Base-by-base conservation (phyloP, 2,329 filamentous ascomycete species). In the Emmonsiellopsis sp. region DNA sequence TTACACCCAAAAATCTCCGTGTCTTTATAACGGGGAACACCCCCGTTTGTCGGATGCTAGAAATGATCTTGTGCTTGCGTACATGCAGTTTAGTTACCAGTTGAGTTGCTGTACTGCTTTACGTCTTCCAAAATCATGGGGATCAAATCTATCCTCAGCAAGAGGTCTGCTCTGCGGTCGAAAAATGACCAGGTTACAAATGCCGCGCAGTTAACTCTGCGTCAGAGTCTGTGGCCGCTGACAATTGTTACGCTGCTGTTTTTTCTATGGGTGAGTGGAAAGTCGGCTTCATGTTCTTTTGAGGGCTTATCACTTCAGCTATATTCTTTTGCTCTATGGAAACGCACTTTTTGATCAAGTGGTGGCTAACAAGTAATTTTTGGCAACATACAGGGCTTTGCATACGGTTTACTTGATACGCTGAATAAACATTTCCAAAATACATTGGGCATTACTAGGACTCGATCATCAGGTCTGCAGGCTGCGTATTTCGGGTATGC, bases 401-500 rank as follows among this genome's bases (percentile, higher is more conserved):
- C 74, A 32, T 77, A 77, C 61, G 73, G 74, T n/a, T 59, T 78
- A 57, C 62, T 75, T 34, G 74, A 77, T 62, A 74, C 75, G 3
- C 63, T 78, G 47, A 78, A 78, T 62, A 76, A 77, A 54, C 79
- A 82, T 63, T 82, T 83, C 65, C 79, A 82, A 58, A 77, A 76
- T 50, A 77, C 77, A 2, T 70, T 82, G 11, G 63, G 70, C 54
- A 81, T 83, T 56, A 76, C 73, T 34, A 75, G 77, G 54, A 76
- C 77, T 37, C 73, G 81, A 54, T 83, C 81, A 0, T 79, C 81
- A 10, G 83, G 82, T 51, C 74, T 85, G 1, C 81, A 84, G 59
- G 82, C 76, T 37, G 78, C 81, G 1, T 86, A 85, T 65, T 85
- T 85, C 61, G 82, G 81, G 75, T 80, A 65, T 48, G 71, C 62